Evolutionary conservation across 2,329 filamentous ascomycete species (phyloP), one percentile per base, ranked within the genome.

Genomic region (Phialophora verrucosa): DNA sequence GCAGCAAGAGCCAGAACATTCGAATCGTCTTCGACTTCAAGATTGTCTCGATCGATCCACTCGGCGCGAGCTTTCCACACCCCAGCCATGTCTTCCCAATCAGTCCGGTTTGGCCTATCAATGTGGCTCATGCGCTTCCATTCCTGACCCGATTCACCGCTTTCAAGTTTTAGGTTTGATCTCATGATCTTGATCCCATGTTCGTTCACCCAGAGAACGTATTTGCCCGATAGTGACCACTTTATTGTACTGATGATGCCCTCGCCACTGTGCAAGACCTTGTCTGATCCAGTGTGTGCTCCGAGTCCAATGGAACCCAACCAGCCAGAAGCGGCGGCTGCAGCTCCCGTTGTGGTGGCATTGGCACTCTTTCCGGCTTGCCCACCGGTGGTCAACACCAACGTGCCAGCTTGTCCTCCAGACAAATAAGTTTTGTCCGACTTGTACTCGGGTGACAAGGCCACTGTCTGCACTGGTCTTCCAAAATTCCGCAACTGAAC

Each of bases 171-270:
- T 23, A 96, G 76, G 75, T 95, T 92, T 4, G 92, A 92, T 44
- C 95, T 88, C 93, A 98, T 98, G 67, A 99, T 95, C 77, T 97
- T 97, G 76, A 98, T 96, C 3, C 95, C 95, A 74, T 96, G 90
- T 78, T 99, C 95, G 74, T 98, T 99, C 49, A 96, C 85, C 95
- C 95, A 99, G 0, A 89, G 91, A 0, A 97, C 91, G 74, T 93
- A 98, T 79, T 91, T 95, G 0, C 95, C 94, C 0, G 92, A 94
- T 49, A 94, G 77, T 0, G 94, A 98, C 93, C 94, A 99, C 77
- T 96, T 94, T 75, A 99, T 95, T 3, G 89, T 91, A 76, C 88
- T 94, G 69, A 99, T 95, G 1, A 88, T 87, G 3, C 95, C 95
- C 80, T 99, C 96, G 2, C 95, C 95, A 7, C 91, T 92, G 75